Evolutionary conservation across 305 asterid species (phyloP), one percentile per base, ranked within the genome.

Genomic region (Andrographis paniculata): DNA sequence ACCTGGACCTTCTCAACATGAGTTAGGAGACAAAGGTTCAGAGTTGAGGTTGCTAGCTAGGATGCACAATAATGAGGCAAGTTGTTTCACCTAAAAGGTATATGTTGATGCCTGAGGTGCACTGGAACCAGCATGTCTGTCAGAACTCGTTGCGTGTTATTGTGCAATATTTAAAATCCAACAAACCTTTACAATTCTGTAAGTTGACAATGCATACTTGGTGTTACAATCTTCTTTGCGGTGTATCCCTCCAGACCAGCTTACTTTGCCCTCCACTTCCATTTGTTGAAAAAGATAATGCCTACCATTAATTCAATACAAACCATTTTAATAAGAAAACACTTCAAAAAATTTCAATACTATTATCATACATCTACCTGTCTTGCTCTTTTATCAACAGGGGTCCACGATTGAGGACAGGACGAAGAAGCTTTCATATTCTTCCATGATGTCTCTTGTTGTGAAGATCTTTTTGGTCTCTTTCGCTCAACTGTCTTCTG

Each of bases 261-360:
- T 77, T 84, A 64, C 87, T 81, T 63, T 84, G 96, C 42, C 94
- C 94, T 61, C 87, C 82, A 58, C 68, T 75, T 72, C 94, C 99
- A 57, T 58, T 69, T 55, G 75, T 56, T 58, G 94, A 61, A 68
- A 79, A 87, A 41, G 94, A 77, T 52, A 92, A 74, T 42, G 53
- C 68, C 99, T 92, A 86, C 83, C 80, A 67, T 66, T 46, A 44
- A 53, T 51, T 45, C 67, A 59, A 47, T 38, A 39, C 53, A 62
- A 20, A 53, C 58, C 23, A 51, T 63, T 58, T 31, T 52, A 62
- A 45, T 45, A 55, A 21, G 46, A 50, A 44, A 33, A 50, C 1
- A 48, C 51, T 49, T 45, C 9, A 42, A 54, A 43, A 47, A 42
- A 60, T 58, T 33, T n/a, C 41, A 24, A 28, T 18, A 61, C 45